Conservation (phyloP, 805 yeast species). For the Dipodascus geniculatus region DNA sequence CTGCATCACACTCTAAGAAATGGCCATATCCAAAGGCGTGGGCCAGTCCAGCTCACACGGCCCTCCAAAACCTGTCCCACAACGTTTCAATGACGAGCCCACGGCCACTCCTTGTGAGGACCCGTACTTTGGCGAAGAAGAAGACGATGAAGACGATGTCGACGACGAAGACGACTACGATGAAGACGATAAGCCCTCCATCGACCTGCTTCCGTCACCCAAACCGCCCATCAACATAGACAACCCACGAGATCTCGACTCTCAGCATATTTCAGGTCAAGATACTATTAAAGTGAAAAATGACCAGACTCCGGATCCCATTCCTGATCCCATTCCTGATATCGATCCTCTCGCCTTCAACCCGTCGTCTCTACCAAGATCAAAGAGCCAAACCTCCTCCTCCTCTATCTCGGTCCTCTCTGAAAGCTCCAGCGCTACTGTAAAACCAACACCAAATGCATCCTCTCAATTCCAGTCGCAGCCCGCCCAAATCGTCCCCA, state of each 20-base stretch:
- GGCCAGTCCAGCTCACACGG: too few species aligned
- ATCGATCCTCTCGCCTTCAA: too few species aligned
- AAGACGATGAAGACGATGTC: not conserved
- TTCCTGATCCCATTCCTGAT: too few species aligned
- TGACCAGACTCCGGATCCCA: not conserved
- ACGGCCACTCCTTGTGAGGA: not conserved
- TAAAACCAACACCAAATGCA: not conserved
- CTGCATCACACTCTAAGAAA: too few species aligned
- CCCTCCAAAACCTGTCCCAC: too few species aligned
- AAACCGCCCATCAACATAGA: too few species aligned
- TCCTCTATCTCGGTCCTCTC: not conserved
- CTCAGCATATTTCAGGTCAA: not conserved
- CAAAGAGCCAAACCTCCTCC: not conserved
- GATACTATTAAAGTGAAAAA: not conserved
- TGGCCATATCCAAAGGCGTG: too few species aligned
- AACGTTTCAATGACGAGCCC: not conserved
- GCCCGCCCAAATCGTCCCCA: too few species aligned
- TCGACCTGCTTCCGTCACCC: too few species aligned
- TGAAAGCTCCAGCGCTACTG: not conserved
- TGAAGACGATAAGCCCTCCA: not conserved
- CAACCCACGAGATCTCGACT: too few species aligned
- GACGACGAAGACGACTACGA: not conserved
- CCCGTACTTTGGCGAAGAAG: not conserved
- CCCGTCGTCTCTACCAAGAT: not conserved
- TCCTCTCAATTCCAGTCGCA: too few species aligned